Conservation (phyloP, 306 rosid species). For the Cucurbita pepo region DNA sequence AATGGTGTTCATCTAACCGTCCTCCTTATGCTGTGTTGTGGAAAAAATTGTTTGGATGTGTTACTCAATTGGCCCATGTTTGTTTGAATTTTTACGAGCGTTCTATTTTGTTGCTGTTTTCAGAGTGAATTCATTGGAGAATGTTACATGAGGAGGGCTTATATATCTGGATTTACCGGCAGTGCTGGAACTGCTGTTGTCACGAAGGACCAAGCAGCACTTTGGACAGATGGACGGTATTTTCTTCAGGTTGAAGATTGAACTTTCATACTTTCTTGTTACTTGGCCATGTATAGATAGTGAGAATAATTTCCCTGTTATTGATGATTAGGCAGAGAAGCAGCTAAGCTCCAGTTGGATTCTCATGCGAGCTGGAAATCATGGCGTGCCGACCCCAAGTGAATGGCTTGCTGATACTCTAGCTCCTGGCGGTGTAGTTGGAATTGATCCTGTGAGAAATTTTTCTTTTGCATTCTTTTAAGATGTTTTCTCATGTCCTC, state of each 20-base stretch:
- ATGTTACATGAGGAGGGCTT: conserved; percentile 70
- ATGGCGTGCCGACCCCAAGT: conserved; percentile 61
- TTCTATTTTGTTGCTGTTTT: background rate
- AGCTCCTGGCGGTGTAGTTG: conserved; percentile 81
- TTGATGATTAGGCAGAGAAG: conserved; percentile 64
- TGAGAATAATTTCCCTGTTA: background rate
- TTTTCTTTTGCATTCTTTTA: background rate
- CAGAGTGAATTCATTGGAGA: conserved; percentile 97
- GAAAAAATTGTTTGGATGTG: background rate
- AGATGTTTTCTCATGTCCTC: background rate
- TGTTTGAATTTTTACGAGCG: background rate
- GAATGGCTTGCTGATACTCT: conserved; percentile 87
- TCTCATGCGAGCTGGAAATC: conserved; percentile 88
- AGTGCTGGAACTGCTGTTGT: conserved; percentile 94
- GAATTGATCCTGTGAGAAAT: conserved; percentile 89
- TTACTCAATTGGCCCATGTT: background rate
- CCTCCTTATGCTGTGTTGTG: background rate
- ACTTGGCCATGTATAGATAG: background rate
- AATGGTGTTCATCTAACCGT: too few species aligned
- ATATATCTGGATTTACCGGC: conserved; percentile 77
- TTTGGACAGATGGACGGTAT: conserved; percentile 97
- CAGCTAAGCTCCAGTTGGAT: conserved; percentile 75
- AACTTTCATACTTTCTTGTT: background rate
- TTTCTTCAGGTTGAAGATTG: conserved; percentile 64
- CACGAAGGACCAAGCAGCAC: conserved; percentile 79